Evolutionary conservation across 441 rosid genomes (phyloP).

Genomic region (Syzygium syzygioides): DNA sequence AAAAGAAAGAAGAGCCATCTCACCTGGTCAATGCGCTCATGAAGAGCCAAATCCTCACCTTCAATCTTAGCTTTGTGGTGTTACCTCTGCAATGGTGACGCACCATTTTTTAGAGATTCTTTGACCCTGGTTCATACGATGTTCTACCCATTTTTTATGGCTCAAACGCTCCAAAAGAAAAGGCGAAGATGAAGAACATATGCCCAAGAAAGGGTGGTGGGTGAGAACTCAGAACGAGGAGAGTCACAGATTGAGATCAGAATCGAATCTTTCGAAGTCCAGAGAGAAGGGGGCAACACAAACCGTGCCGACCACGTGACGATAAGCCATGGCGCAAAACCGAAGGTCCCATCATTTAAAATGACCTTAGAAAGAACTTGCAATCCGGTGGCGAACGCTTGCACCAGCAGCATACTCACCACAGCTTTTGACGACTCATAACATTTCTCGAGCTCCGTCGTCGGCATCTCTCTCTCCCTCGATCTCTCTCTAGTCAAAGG

Average conservation of each 20-base stretch:
- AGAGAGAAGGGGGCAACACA: slow-evolving; percentile 36
- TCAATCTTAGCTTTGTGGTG: slow-evolving; percentile 10
- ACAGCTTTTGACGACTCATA: slow-evolving; percentile 1
- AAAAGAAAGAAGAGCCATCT: not conserved
- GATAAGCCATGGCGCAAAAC: slow-evolving; percentile 31
- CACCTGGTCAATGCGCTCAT: slow-evolving; percentile 30
- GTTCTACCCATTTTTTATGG: not conserved
- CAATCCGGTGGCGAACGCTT: slow-evolving; percentile 29
- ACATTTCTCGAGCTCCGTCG: not conserved
- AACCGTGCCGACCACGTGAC: slow-evolving; percentile 33
- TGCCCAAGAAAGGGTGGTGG: not conserved
- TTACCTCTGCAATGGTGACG: slow-evolving; percentile 13
- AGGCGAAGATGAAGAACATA: not conserved
- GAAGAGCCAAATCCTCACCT: slow-evolving; percentile 29
- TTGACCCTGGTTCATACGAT: not conserved
- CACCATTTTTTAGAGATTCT: not conserved
- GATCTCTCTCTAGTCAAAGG: not conserved
- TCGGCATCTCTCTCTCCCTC: not conserved
- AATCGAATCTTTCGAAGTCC: slow-evolving; percentile 25
- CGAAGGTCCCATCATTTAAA: slow-evolving; percentile 24
- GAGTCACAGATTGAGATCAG: not conserved
- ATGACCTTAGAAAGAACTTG: slow-evolving; percentile 27
- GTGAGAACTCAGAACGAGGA: not conserved
- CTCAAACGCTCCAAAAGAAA: not conserved
- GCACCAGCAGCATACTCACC: slow-evolving; percentile 33